A percentile compares a stretch with the other conserved stretches of the same genome.
phyloP scores from a whole-genome alignment of 2,329 filamentous ascomycete species.

The Aureobasidium sp. region DNA sequence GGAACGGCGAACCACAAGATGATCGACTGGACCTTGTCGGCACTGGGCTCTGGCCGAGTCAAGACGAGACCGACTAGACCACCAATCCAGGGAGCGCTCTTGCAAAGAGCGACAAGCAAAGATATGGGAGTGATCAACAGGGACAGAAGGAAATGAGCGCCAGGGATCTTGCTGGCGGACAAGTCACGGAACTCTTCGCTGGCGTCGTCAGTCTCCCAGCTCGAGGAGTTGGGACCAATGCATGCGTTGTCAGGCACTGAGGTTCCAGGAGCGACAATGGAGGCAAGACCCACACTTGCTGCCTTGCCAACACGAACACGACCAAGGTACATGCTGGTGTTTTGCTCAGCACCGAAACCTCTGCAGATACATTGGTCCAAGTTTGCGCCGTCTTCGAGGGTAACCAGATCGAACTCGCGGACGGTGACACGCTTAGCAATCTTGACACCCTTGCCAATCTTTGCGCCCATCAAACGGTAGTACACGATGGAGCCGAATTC shows the following conservation, averaged over 20 bases:
- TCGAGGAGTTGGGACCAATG: conserved; percentile 49
- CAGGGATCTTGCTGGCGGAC: conserved; percentile 29
- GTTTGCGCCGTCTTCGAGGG: conserved; percentile 42
- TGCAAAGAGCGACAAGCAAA: conserved; percentile 33
- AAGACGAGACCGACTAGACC: conserved; percentile 38
- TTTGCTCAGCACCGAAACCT: conserved; percentile 48
- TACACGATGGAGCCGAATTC: conserved; percentile 37
- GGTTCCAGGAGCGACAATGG: conserved; percentile 44
- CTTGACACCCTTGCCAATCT: conserved; percentile 44
- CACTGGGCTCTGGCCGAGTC: conserved; percentile 25
- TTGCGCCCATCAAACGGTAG: conserved; percentile 44
- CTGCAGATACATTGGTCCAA: conserved; percentile 42
- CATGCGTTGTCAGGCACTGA: conserved; percentile 41
- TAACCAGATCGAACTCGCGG: conserved; percentile 50
- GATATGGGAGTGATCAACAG: conserved; percentile 38
- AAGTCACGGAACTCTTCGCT: conserved; percentile 41
- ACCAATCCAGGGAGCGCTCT: conserved; percentile 36
- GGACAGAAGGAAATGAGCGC: conserved; percentile 38
- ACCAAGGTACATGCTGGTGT: conserved; percentile 50
- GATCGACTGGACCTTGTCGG: conserved; percentile 33
- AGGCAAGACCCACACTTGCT: conserved; percentile 39
- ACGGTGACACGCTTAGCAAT: conserved; percentile 35
- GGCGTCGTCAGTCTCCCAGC: conserved; percentile 44
- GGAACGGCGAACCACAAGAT: conserved; percentile 43
- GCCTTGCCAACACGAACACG: conserved; percentile 42